Evolutionary conservation across 345 rosid species (phyloP), one percentile per base, ranked within the genome.

Genomic region (Punica granatum): DNA sequence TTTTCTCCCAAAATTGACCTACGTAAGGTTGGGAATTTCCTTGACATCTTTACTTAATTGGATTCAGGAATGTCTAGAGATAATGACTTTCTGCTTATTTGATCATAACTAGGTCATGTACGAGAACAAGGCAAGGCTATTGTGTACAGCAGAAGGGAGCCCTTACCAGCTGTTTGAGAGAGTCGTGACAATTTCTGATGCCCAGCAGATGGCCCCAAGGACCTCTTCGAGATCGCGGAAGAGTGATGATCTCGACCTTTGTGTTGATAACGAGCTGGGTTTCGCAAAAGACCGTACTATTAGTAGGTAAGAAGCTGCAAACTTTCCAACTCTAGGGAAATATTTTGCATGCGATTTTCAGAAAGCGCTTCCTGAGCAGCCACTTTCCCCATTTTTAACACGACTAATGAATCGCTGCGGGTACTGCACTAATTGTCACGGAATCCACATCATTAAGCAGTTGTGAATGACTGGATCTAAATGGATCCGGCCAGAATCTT

Each of bases 231-330:
- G 99, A 66, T 91, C 98, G 51, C 82, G 80, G 75, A 91, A 77
- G 81, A 89, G 67, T 71, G 99, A 94, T 59, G 87, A 88, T 39
- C 49, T 81, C 1, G 95, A 94, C 66, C 83, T 94, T 35, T 94
- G 99, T 18, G 97, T 94, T 12, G 99, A 94, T 76, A 91, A 91
- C 32, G 99, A 94, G 73, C 67, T 94, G 75, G 99, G 97, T 59
- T 94, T 94, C n/a, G 96, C 89, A 4, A 94, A 94, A 80, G 99
- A 94, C 42, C 90, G 99, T 75, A 91, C 99, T 68, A 84, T 94
- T 73, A 94, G 99, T 67, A 85, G 99, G 99, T 91, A 80, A 28
- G 56, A 5, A 46, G 36, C 49, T 46, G 32, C 64, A 30, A 36
- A 67, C 37, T 30, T 36, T 35, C 9, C 4, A 36, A 48, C 34